A percentile compares a stretch with the other conserved stretches of the same genome.
phyloP scores from a whole-genome alignment of 768 basidiomycete genomes.

The Sporobolomyces roseus region DNA sequence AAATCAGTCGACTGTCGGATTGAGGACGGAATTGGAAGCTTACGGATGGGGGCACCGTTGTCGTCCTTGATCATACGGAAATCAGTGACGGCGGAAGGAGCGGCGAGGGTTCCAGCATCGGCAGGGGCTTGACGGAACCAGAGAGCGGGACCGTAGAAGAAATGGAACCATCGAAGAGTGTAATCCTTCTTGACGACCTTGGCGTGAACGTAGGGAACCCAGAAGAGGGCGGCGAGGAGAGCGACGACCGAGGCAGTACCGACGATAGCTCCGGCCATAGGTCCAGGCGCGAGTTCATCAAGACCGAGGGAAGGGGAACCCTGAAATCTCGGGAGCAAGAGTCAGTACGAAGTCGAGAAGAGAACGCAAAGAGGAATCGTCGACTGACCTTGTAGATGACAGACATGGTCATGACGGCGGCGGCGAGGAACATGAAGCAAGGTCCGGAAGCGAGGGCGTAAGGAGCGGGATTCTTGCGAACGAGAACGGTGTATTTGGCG shows the following conservation, averaged over 20 bases:
- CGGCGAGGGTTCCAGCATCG: constrained; percentile 43
- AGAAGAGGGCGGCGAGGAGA: constrained; percentile 50
- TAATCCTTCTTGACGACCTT: constrained; percentile 52
- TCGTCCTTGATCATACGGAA: constrained; percentile 45
- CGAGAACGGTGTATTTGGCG: constrained; percentile 49
- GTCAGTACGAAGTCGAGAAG: neutral
- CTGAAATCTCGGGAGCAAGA: constrained; percentile 41
- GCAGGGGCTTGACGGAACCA: constrained; percentile 49
- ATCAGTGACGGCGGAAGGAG: constrained; percentile 46
- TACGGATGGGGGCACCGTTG: neutral
- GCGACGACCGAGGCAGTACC: constrained; percentile 49
- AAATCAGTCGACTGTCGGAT: too few relatives aligned
- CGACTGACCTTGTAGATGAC: constrained; percentile 44
- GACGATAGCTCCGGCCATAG: constrained; percentile 49
- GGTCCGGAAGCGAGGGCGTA: constrained; percentile 47
- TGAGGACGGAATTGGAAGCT: neutral
- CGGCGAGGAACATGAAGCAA: constrained; percentile 43
- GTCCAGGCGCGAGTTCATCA: constrained; percentile 45
- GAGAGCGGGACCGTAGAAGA: constrained; percentile 52
- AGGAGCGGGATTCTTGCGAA: constrained; percentile 47
- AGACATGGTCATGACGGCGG: constrained; percentile 51
- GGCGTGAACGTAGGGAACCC: constrained; percentile 51
- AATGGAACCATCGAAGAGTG: constrained; percentile 51
- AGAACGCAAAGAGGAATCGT: neutral
- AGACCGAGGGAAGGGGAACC: constrained; percentile 51